Evolutionary conservation across 2,329 filamentous ascomycete species (phyloP).

Genomic region (Cladosporium phlei): DNA sequence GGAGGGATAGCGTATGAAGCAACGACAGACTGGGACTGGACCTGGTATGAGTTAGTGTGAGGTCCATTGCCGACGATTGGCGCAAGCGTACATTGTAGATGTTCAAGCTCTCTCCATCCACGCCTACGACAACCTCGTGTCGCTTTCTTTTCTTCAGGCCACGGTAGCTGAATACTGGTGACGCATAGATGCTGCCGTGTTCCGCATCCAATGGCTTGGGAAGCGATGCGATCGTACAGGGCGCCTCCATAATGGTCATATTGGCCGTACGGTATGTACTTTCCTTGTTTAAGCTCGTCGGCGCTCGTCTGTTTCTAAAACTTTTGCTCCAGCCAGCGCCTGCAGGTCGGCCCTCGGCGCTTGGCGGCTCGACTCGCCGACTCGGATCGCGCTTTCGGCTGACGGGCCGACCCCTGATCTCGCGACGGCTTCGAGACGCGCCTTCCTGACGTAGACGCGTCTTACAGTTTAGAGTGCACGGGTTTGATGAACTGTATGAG

Average conservation of each 20-base stretch:
- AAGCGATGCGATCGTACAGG: slow-evolving; percentile 41
- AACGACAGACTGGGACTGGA: slow-evolving; percentile 56
- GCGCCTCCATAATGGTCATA: slow-evolving; percentile 25
- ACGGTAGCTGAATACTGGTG: slow-evolving; percentile 50
- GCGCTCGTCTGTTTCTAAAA: slow-evolving; percentile 12
- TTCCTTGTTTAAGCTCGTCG: no score
- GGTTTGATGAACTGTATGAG: no score
- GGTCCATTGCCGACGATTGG: not conserved
- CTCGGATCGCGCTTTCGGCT: no score
- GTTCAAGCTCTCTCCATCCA: slow-evolving; percentile 58
- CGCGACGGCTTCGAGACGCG: no score
- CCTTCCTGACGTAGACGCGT: not conserved
- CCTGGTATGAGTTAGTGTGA: slow-evolving; percentile 35
- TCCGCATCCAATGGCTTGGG: slow-evolving; percentile 39
- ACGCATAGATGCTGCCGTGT: slow-evolving; percentile 38
- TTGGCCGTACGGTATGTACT: no score
- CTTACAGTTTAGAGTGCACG: no score
- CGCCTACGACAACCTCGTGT: slow-evolving; percentile 55
- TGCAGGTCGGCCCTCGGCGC: not conserved
- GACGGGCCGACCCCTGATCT: no score
- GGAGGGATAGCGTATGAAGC: slow-evolving; percentile 60
- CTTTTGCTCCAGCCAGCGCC: no score
- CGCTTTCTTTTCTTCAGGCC: slow-evolving; percentile 57
- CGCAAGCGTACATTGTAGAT: slow-evolving; percentile 53
- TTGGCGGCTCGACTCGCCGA: not conserved